Evolutionary conservation across 2,329 filamentous ascomycete species (phyloP), one percentile per base, ranked within the genome.

Genomic region (Tympanopsis confertula): DNA sequence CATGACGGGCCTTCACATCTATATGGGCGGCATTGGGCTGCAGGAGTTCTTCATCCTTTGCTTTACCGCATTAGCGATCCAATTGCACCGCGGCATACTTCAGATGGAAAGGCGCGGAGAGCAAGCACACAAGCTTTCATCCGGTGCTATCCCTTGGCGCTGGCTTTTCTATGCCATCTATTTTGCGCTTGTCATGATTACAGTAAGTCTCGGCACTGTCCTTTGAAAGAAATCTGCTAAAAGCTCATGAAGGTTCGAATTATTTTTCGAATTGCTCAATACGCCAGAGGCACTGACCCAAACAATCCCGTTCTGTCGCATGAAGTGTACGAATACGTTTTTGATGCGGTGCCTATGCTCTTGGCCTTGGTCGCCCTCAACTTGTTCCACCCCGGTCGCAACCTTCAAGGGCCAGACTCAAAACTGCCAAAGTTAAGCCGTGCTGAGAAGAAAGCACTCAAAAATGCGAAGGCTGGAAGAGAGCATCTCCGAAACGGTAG

Each of bases 181-280:
- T 42, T 45, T 50, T 17, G 58, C 54, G 0, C 46, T 64, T 0
- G 33, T 45, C 4, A 53, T 60, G 42, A 62, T 64, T 19, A 53
- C 55, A 0, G 47, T 62, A 40, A 38, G 50, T 45, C 18, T 18
- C 29, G 17, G 4, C 38, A 28, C 14, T 24, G 26, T 4, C 24
- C 13, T 13, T 15, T 20, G 19, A 5, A 5, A 13, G 26, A 13
- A 15, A 28, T 28, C 10, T 28, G n/a, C 24, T 41, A 19, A 37
- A 13, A 20, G 30, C 36, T 42, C 20, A 41, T 38, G 18, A 41
- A 56, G 53, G 42, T 61, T 13, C 66, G 71, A 13, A 76, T 76
- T 42, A 57, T 73, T 38, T 77, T 67, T 50, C 65, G 73, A 3
- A 53, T 77, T 2, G 47, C 59, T 14, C 69, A 77, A 43, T 75